Conservation (phyloP, 2,329 filamentous ascomycete genomes). For the Hymenoscyphus repandus region DNA sequence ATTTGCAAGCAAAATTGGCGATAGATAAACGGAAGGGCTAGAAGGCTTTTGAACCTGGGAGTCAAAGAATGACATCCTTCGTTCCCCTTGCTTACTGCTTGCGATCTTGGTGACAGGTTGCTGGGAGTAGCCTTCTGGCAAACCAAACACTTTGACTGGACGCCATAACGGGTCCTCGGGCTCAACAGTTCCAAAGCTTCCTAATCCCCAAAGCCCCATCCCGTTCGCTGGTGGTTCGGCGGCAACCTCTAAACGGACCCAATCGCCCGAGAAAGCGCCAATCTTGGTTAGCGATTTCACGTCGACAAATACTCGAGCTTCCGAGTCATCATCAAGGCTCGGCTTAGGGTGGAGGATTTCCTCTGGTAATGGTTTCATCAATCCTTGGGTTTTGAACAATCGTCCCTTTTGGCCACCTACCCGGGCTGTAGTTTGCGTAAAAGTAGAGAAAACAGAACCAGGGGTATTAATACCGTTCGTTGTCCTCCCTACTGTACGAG, state of each 20-base stretch:
- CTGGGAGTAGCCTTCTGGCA: slow-evolving; percentile 69
- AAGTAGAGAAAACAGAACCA: slow-evolving; percentile 83
- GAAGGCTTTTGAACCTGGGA: slow-evolving; percentile 59
- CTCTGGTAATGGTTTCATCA: slow-evolving; percentile 66
- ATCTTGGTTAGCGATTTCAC: slow-evolving; percentile 80
- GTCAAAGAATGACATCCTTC: slow-evolving; percentile 58
- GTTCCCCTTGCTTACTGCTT: slow-evolving; percentile 45
- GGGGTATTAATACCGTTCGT: slow-evolving; percentile 75
- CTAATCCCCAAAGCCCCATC: slow-evolving; percentile 61
- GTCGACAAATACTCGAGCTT: slow-evolving; percentile 86
- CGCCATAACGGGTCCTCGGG: slow-evolving; percentile 65
- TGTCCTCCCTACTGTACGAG: slow-evolving; percentile 61
- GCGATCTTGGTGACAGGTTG: slow-evolving; percentile 57
- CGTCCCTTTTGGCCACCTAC: slow-evolving; percentile 68
- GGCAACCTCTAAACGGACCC: slow-evolving; percentile 79
- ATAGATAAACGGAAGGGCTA: slow-evolving; percentile 65
- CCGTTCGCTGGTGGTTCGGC: slow-evolving; percentile 67
- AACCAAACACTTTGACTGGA: slow-evolving; percentile 80
- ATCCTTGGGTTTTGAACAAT: slow-evolving; percentile 76
- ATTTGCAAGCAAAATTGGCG: slow-evolving; percentile 83
- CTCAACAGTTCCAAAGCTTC: slow-evolving; percentile 59
- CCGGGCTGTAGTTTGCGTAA: slow-evolving; percentile 77
- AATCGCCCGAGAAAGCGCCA: slow-evolving; percentile 95
- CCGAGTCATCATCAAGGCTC: slow-evolving; percentile 71
- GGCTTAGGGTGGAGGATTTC: slow-evolving; percentile 84